Evolutionary conservation across 2,329 filamentous ascomycete genomes (phyloP).

Genomic region (Paecilomyces variotii): DNA sequence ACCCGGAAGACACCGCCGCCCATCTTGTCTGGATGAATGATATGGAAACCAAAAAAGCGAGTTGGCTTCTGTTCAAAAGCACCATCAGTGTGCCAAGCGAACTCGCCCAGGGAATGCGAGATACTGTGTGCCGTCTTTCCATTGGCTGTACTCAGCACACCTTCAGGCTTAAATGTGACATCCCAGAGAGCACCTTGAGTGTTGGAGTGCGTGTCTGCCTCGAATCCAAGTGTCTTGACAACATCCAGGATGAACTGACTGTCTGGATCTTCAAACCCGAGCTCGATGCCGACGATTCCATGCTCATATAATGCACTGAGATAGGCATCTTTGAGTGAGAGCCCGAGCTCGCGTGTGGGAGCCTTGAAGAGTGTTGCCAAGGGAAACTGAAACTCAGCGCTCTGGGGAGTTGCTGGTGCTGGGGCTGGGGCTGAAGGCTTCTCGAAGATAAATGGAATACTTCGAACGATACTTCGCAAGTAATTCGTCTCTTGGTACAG

Average conservation of each 20-base stretch:
- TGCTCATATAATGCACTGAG: conserved; percentile 1
- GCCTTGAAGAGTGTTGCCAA: conserved; percentile 5
- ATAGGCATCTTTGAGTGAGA: conserved; percentile 2
- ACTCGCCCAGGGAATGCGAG: conserved; percentile 4
- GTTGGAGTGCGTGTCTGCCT: conserved; percentile 4
- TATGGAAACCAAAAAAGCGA: conserved; percentile 5
- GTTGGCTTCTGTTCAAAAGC: conserved; percentile 1
- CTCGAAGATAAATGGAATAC: not conserved
- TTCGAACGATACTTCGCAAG: not conserved
- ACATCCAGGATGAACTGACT: conserved; percentile 6
- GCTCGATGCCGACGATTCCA: conserved; percentile 4
- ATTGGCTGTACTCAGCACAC: conserved; percentile 1
- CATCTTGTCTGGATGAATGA: conserved; percentile 4
- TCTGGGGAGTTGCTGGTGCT: not conserved
- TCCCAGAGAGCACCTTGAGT: conserved; percentile 6
- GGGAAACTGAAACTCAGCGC: conserved; percentile 3
- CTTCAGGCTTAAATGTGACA: conserved; percentile 1
- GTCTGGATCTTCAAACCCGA: conserved; percentile 2
- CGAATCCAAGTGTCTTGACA: conserved; percentile 2
- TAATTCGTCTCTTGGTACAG: not conserved
- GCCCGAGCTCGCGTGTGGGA: conserved; percentile 3
- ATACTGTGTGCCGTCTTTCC: conserved; percentile 4
- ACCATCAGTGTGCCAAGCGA: conserved; percentile 6
- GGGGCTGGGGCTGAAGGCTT: not conserved
- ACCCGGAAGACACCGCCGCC: conserved; percentile 6